Conservation (phyloP, 306 rosid genomes). For the Casuarina equisetifolia region DNA sequence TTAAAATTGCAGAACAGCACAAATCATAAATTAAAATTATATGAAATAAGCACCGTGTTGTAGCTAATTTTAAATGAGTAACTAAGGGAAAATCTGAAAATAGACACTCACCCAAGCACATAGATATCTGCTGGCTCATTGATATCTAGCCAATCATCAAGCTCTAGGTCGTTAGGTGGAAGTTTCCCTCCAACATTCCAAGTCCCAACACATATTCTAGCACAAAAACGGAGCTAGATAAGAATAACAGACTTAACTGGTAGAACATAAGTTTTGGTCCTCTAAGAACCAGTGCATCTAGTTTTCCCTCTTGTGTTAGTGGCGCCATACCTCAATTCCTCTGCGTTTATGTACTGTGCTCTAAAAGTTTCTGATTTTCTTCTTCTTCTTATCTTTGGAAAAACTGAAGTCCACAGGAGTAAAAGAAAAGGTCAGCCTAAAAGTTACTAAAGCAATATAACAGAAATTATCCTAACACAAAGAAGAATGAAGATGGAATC, state of each 20-base stretch:
- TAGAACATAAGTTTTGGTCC: slow-evolving; percentile 14
- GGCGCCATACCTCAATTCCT: slow-evolving; percentile 71
- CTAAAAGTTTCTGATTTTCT: slow-evolving; percentile 82
- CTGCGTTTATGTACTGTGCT: slow-evolving; percentile 66
- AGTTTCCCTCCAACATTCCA: slow-evolving; percentile 90
- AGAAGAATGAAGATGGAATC: slow-evolving; percentile 10
- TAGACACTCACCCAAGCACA: slow-evolving; percentile 71
- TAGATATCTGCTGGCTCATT: slow-evolving; percentile 83
- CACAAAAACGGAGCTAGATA: slow-evolving; percentile 27
- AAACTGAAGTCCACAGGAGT: slow-evolving; percentile 40
- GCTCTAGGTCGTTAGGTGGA: slow-evolving; percentile 81
- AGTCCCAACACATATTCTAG: slow-evolving; percentile 76
- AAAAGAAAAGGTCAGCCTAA: background rate
- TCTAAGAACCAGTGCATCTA: slow-evolving; percentile 17
- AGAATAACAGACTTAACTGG: slow-evolving; percentile 28
- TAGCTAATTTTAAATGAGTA: slow-evolving; percentile 9
- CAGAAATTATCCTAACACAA: slow-evolving; percentile 14
- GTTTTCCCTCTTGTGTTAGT: background rate
- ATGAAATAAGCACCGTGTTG: slow-evolving; percentile 17
- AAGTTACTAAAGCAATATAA: background rate
- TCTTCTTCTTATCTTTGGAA: slow-evolving; percentile 79
- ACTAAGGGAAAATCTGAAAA: background rate
- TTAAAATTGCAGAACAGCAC: slow-evolving; percentile 3
- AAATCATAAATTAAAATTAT: background rate
- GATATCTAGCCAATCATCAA: slow-evolving; percentile 76